Percentiles rank a stretch among this genome's conserved stretches.
These are phyloP conservation scores for Anethum foeniculum DNA, from an alignment of 140 eudicot species.

Conservation along the genomic window DNA sequence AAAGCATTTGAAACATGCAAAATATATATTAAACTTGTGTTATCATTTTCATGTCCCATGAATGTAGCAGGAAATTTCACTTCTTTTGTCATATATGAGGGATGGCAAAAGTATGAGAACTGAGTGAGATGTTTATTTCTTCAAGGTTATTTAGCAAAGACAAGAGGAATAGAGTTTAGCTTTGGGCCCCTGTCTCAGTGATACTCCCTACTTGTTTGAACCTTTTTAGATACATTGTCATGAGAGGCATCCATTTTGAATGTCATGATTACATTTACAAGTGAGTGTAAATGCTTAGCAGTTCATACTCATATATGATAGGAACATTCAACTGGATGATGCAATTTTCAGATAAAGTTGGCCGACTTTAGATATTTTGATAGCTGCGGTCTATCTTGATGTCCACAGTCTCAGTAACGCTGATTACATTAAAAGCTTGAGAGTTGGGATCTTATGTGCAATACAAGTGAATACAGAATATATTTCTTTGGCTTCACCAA, in stretches of 20 bases:
- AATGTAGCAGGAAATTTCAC: background rate
- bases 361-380: background rate
- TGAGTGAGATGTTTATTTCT: background rate
- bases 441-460: background rate
- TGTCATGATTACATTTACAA: background rate
- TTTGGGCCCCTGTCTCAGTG: background rate
- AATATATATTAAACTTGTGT: background rate
- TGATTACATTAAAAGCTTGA: background rate
- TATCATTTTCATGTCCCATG: background rate
- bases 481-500: background rate
- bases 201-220: background rate
- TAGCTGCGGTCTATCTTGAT: background rate
- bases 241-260: background rate
- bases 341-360: background rate
- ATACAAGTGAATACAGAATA: background rate
- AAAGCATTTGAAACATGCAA: background rate
- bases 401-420: background rate
- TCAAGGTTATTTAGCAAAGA: background rate
- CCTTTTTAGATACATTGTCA: background rate
- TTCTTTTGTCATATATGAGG: background rate
- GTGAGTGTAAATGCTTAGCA: background rate
- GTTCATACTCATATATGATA: background rate
- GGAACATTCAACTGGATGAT: background rate
- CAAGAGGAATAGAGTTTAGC: background rate
- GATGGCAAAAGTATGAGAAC: background rate